phyloP scores from a whole-genome alignment of 1,284 basidiomycete species.

The Apiotrichum brassicae region DNA sequence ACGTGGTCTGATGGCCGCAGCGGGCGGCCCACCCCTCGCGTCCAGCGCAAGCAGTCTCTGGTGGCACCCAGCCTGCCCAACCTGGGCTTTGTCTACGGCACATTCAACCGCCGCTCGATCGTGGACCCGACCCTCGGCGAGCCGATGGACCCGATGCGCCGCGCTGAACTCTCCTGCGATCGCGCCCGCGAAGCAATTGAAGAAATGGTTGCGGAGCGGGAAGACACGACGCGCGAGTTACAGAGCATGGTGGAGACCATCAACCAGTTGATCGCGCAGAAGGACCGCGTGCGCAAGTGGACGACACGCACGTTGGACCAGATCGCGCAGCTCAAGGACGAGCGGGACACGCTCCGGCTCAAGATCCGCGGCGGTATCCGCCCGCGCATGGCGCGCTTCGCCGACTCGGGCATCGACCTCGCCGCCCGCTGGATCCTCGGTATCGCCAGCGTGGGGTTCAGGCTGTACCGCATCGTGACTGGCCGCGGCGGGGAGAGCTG shows the following conservation, averaged over 20 bases:
- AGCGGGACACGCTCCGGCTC: constrained; percentile 2
- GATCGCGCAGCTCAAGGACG: constrained; percentile 6
- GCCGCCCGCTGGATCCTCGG: constrained; percentile 6
- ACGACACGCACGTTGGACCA: constrained; percentile 16
- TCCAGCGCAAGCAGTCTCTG: constrained; percentile 1
- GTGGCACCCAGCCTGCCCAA: constrained; percentile 10
- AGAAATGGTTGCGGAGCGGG: constrained; percentile 6
- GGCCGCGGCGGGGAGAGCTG: constrained; percentile 4
- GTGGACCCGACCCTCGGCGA: constrained; percentile 24
- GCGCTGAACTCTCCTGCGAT: constrained; percentile 20
- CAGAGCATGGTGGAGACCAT: constrained; percentile 22
- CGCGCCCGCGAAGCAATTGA: constrained; percentile 6
- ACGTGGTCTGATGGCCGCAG: background rate
- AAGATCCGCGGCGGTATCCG: constrained; percentile 15
- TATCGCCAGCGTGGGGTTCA: constrained; percentile 2
- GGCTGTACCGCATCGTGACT: constrained; percentile 6
- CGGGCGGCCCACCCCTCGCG: background rate
- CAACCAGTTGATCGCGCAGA: constrained; percentile 23
- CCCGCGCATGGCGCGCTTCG: constrained; percentile 6
- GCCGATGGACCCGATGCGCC: constrained; percentile 25
- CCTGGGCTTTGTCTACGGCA: constrained; percentile 14
- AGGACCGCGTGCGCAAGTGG: constrained; percentile 27
- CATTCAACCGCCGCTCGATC: constrained; percentile 26
- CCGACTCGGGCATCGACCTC: constrained; percentile 10
- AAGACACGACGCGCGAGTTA: constrained; percentile 9